Base-by-base conservation (phyloP, 2,329 filamentous ascomycete genomes). In the Cordyceps cateniannulata region DNA sequence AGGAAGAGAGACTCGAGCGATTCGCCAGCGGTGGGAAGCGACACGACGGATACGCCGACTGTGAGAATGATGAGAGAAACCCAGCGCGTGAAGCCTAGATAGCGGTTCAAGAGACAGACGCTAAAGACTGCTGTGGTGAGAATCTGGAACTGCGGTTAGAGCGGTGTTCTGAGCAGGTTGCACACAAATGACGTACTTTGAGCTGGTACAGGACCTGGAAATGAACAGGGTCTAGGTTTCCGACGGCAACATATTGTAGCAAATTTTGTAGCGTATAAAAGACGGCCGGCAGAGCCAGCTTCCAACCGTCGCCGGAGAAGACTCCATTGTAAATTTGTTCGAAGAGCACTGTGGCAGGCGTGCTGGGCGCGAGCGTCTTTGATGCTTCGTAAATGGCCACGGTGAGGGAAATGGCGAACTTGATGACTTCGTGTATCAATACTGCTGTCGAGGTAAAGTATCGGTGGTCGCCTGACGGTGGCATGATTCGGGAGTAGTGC, bases 401-500 rank as follows among this genome's bases (percentile, higher is more conserved):
- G 6, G 90, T 91, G 47, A 97, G 79, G 67, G 90, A 96, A 60
- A 98, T 85, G 42, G 87, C 84, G 38, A 98, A 83, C 75, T 98
- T 98, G 68, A 97, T 83, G 51, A 96, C 83, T 76, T 99, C 95
- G 73, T 93, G 95, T 64, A 98, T 81, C 72, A 98, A 91, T 59
- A 99, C 91, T 48, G 93, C 93, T 10, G 95, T 98, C 47, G 93
- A 97, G 44, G 93, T 88, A 68, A 95, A 91, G 75, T 97, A 98
- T 71, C 93, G 88, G 70, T 93, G 90, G 66, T 91, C 90, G 71
- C 88, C 86, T 10, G 84, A 80, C 10, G 87, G 82, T n/a, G 92
- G 89, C 93, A 97, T 97, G 63, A 96, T 86, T 65, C 93, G 86
- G 32, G 93, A 96, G 75, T 98, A 96, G 77, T 97, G 93, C 82